These are phyloP conservation scores for Linnemannia exigua DNA, from an alignment of 192 early-diverging fungal species.

Conservation along the genomic window DNA sequence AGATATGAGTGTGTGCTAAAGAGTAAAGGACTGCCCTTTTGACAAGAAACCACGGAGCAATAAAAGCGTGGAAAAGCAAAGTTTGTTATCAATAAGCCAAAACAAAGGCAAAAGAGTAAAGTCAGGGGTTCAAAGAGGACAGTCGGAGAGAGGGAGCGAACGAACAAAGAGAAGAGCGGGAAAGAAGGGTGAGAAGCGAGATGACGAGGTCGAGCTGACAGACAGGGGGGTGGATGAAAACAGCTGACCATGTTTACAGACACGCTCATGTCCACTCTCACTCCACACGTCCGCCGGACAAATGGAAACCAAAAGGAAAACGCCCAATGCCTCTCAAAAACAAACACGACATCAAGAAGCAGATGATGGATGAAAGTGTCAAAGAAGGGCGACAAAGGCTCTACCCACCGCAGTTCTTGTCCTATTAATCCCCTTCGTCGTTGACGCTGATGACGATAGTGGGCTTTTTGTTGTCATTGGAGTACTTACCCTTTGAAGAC, in stretches of 20 bases:
- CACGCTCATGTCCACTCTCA: background rate
- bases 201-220: background rate
- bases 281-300: background rate
- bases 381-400: background rate
- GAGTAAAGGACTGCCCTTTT: background rate
- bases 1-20: background rate
- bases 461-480: background rate
- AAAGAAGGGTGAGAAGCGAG: background rate
- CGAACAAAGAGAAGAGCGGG: no score
- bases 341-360: conserved; percentile 12
- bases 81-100: background rate
- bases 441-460: background rate
- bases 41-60: conserved; percentile 1
- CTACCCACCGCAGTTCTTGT: background rate
- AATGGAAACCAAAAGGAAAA: background rate
- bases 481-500: conserved; percentile 83
- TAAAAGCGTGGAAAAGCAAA: background rate
- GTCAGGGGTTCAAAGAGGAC: conserved; percentile 6
- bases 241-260: conserved; percentile 16
- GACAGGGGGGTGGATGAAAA: background rate
- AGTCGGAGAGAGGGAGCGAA: background rate
- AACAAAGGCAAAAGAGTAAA: conserved; percentile 9
- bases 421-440: background rate
- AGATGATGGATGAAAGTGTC: background rate
- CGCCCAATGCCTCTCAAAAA: conserved; percentile 1